A percentile compares a stretch with the other conserved stretches of the same genome.
Conservation (phyloP, 2,329 filamentous ascomycete genomes). For the Bipolaris zeicola region DNA sequence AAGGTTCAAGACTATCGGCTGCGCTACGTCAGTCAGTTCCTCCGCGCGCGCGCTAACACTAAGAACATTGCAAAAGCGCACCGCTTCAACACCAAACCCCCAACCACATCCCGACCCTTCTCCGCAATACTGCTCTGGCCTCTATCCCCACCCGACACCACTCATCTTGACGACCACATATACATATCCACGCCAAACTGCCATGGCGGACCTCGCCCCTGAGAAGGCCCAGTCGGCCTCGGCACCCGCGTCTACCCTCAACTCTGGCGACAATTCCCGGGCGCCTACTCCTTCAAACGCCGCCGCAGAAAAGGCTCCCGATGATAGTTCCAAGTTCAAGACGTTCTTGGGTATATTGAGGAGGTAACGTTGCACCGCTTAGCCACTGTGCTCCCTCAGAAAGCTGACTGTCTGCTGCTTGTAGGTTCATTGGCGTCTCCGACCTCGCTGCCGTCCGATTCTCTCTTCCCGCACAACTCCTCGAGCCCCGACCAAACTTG, state of each 20-base stretch:
- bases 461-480: constrained; percentile 90
- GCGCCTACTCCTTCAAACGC: constrained; percentile 43
- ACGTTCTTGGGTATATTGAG: constrained; percentile 86
- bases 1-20: constrained; percentile 22
- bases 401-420: constrained; percentile 17
- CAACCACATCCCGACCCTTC: constrained; percentile 15
- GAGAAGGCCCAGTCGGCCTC: constrained; percentile 34
- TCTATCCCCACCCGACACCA: not conserved
- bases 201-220: constrained; percentile 43
- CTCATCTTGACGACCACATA: constrained; percentile 2
- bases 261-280: constrained; percentile 44
- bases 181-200: not conserved
- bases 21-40: constrained; percentile 35
- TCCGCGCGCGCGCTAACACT: constrained; percentile 13
- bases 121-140: constrained; percentile 1
- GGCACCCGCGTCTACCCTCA: constrained; percentile 37
- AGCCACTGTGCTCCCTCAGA: not conserved
- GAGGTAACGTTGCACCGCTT: constrained; percentile 63
- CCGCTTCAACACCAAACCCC: constrained; percentile 21
- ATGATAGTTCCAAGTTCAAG: constrained; percentile 85
- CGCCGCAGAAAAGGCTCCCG: constrained; percentile 62
- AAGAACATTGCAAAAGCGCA: constrained; percentile 11
- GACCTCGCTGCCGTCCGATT: constrained; percentile 96
- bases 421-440: constrained; percentile 90
- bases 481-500: constrained; percentile 94